Conservation (phyloP, 2,329 filamentous ascomycete genomes). For the Exophiala calicioides region DNA sequence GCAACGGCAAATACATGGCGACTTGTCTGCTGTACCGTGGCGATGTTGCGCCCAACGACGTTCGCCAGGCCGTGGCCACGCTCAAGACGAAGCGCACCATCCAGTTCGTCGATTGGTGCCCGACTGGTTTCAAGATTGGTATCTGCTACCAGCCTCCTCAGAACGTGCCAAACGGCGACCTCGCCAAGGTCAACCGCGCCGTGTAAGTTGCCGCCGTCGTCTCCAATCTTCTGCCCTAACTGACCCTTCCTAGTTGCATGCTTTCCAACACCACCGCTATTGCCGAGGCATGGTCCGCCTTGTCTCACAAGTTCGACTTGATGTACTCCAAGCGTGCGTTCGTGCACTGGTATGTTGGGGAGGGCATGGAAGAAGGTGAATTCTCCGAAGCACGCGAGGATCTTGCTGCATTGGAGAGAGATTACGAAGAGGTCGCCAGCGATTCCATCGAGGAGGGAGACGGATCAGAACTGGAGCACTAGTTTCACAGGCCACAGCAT, state of each 20-base stretch:
- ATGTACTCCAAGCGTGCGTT: constrained; percentile 99
- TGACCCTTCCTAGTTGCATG: constrained; percentile 71
- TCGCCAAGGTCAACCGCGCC: constrained; percentile 96
- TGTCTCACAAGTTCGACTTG: constrained; percentile 98
- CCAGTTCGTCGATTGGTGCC: constrained; percentile 99
- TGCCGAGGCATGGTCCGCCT: constrained; percentile 93
- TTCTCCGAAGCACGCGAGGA: constrained; percentile 99
- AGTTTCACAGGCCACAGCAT: constrained; percentile 42
- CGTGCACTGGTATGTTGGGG: constrained; percentile 99
- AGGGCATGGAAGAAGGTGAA: constrained; percentile 99
- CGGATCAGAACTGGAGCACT: constrained; percentile 87
- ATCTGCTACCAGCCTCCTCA: constrained; percentile 99
- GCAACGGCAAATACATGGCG: constrained; percentile 99
- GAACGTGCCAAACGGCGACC: constrained; percentile 93
- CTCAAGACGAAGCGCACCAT: constrained; percentile 99
- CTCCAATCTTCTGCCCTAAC: neutral
- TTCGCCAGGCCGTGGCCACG: constrained; percentile 85
- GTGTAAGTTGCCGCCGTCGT: constrained; percentile 77
- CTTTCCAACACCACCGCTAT: constrained; percentile 92
- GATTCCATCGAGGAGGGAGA: constrained; percentile 90
- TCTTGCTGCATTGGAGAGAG: constrained; percentile 92
- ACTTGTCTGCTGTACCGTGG: constrained; percentile 97
- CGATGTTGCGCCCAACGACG: constrained; percentile 96
- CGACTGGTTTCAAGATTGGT: constrained; percentile 99
- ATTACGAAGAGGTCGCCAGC: constrained; percentile 97